Base-by-base conservation (phyloP, 108 stramenopile species). In the Fragilaria crotonensis region DNA sequence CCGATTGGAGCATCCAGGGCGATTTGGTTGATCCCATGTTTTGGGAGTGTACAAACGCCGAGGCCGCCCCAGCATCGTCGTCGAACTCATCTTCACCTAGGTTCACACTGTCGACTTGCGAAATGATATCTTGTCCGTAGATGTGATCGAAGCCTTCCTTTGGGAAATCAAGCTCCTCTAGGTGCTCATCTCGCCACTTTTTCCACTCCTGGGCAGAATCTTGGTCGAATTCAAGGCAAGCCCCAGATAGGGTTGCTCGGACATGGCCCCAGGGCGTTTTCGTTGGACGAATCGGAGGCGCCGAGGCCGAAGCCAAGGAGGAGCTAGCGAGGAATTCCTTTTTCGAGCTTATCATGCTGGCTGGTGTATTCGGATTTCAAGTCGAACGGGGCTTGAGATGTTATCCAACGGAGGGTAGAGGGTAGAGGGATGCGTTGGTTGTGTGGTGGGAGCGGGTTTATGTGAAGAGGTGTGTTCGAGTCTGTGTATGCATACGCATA, bases 1-100 rank as follows among this genome's bases (percentile, higher is more conserved):
- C 82, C 87, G n/a, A 97, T 84, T 4, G 95, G 95, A 45, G 89
- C 85, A 65, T 90, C 81, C 18, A 73, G 59, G 89, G 84, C 1
- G 89, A 83, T 44, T 78, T 77, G 49, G 80, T 79, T 17, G 81
- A 77, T 7, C 2, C 85, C 89, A 72, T 84, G 85, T 48, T 91
- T 85, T 32, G 32, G 30, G 33, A 1, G 44, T 45, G 51, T 56
- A 56, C 7, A 26, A 29, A 25, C 0, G 31, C 56, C 45, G 79
- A 71, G 25, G 77, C 79, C 22, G 73, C 49, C 17, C 58, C 60
- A 18, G 72, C 63, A 61, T 76, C 72, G 36, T 75, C 81, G 29
- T 80, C 74, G 25, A 71, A 62, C 11, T 59, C 61, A 59, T 32
- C 71, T 28, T 3, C 36, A 17, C 52, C 71, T 45, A 70, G 32